Base-by-base conservation (phyloP, 2,329 filamentous ascomycete genomes). In the Exserohilum rostratum region DNA sequence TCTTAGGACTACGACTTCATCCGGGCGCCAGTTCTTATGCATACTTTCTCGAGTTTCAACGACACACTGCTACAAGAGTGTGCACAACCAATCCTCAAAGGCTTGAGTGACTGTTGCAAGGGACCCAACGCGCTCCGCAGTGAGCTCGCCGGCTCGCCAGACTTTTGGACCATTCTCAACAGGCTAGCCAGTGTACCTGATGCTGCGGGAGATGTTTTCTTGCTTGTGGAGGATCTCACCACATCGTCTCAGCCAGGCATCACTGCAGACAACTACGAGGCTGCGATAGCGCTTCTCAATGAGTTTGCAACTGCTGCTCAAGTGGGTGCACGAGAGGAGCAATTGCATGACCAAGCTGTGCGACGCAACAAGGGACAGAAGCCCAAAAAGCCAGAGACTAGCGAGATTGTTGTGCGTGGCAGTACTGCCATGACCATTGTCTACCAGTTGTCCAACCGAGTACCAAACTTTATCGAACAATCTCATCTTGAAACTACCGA, bases 251-350 rank as follows among this genome's bases (percentile, higher is more conserved):
- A 88, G 15, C 87, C 90, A 12, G 90, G 93, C 5, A 90, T 99
- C 46, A 93, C 92, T 55, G 91, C 93, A 20, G 95, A 98, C 70
- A 99, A 99, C 66, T 99, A 98, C 67, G 92, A 97, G 70, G 88
- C 91, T 18, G 90, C 90, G 3, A 88, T 99, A 50, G 82, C 84
- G 27, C 80, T 99, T 18, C 83, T 97, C 20, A 96, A 96, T 65
- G 90, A 93, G 57, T 98, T 98, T 75, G 91, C 95, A 3, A 90
- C 89, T 6, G 89, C 90, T 25, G 93, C 89, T 40, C 90, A 88
- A 63, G 80, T 93, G 9, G 89, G 88, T 6, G 86, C 88, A 9
- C 76, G 83, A 3, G 81, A 87, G 31, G 89, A 96, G 72, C 88
- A 91, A 62, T 84, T 86, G 61, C 79, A 83, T 50, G 89, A 91